phyloP scores from a whole-genome alignment of 345 rosid genomes.

The Anastatica hierochuntica region DNA sequence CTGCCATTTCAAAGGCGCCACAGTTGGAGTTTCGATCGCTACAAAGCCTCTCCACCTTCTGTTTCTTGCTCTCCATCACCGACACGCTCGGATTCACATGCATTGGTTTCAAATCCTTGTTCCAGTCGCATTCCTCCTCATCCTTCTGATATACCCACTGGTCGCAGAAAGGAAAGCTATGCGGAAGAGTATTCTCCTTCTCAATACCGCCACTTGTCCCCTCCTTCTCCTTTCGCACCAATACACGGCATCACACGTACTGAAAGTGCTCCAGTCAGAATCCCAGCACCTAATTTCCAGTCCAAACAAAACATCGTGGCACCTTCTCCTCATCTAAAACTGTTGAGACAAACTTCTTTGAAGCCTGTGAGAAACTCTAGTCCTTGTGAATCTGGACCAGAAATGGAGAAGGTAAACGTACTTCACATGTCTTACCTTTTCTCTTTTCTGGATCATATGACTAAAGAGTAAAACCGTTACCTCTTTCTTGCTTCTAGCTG shows the following conservation, averaged over 20 bases:
- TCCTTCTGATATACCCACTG: constrained; percentile 34
- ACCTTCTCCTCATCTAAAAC: constrained; percentile 50
- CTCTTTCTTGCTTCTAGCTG: constrained; percentile 30
- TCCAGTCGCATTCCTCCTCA: constrained; percentile 52
- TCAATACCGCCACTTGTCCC: constrained; percentile 40
- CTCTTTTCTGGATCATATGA: neutral
- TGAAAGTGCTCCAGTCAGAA: constrained; percentile 84
- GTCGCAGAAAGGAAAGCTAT: constrained; percentile 37
- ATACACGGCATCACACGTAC: constrained; percentile 42
- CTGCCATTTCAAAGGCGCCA: constrained; percentile 72
- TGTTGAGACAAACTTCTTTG: constrained; percentile 32
- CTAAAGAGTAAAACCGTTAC: neutral
- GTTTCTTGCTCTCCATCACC: constrained; percentile 77
- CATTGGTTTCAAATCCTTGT: constrained; percentile 41
- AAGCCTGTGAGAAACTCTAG: constrained; percentile 34
- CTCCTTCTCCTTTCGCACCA: constrained; percentile 70
- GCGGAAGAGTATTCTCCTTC: constrained; percentile 51
- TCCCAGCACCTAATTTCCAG: constrained; percentile 43
- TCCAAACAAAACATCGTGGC: constrained; percentile 41
- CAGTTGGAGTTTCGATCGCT: constrained; percentile 77
- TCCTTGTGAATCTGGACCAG: constrained; percentile 30
- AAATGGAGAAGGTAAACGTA: constrained; percentile 56
- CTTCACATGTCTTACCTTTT: constrained; percentile 4
- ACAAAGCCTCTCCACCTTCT: constrained; percentile 58
- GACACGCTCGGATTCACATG: constrained; percentile 57